Base-by-base conservation (phyloP, 2,329 filamentous ascomycete species). In the Blastomyces percursus region DNA sequence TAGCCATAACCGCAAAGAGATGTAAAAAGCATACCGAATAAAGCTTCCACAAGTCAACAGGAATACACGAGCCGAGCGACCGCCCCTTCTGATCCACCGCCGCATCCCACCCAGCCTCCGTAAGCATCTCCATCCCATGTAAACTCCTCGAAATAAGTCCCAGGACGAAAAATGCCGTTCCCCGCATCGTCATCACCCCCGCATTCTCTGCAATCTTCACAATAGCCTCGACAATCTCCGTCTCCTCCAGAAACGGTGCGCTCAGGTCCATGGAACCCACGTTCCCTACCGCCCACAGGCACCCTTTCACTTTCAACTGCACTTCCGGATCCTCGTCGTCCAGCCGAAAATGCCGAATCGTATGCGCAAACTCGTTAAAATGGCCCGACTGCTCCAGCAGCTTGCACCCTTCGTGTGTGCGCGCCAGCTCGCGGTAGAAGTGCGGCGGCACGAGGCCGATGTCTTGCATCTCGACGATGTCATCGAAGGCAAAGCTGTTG, bases 241-340 rank as follows among this genome's bases (percentile, higher is more conserved):
- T 90, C 62, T 89, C 87, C 75, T 96, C 94, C 3, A 99, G 81
- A 73, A 99, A 99, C 0, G 91, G 91, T 0, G 93, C 93, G 1
- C 94, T 94, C 1, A 96, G 85, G 70, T 97, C 93, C 92, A 99
- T 97, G 0, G 92, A 96, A 0, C 94, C 94, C 46, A 99, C 93
- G 69, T 99, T 99, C 30, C 94, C 94, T 0, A 99, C 91, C 0
- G 94, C 94, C 94, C 94, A 99, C 57, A 99, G 80, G 72, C 91
- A 96, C 8, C 92, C 94, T 74, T 99, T 99, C 67, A 97, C 91
- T 73, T 96, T 97, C 63, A 91, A 85, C 54, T 97, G 86, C 30
- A 88, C 83, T 74, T 99, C 94, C 0, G 83, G 73, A 69, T 99
- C 94, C 67, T 95, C 88, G 51, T 87, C 86, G 68, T 94, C 88